Evolutionary conservation across 1,139 yeast species (phyloP).

Genomic region (Yamadazyma taylorii): DNA sequence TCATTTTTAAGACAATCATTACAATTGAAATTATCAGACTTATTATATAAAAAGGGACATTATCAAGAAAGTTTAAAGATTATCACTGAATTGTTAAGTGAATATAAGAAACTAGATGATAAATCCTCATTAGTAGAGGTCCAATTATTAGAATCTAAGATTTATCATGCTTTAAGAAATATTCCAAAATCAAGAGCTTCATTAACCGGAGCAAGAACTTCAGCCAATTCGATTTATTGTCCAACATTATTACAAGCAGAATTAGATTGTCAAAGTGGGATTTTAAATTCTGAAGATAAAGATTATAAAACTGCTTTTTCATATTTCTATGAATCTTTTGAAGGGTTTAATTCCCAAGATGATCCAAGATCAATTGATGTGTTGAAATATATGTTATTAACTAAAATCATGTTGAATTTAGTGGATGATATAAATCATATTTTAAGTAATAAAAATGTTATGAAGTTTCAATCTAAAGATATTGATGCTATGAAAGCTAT

Average conservation of each 20-base stretch:
- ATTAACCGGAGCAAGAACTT: slow-evolving; percentile 91
- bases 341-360: slow-evolving; percentile 68
- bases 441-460: slow-evolving; percentile 74
- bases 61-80: slow-evolving; percentile 73
- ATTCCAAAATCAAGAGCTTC: slow-evolving; percentile 93
- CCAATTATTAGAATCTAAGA: slow-evolving; percentile 86
- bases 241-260: slow-evolving; percentile 96
- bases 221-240: slow-evolving; percentile 93
- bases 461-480: slow-evolving; percentile 70
- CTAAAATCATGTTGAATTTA: slow-evolving; percentile 89
- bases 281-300: slow-evolving; percentile 93
- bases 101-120: slow-evolving; percentile 92
- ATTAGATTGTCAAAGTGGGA: slow-evolving; percentile 92
- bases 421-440: slow-evolving; percentile 83
- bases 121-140: slow-evolving; percentile 94
- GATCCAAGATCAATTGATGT: slow-evolving; percentile 73
- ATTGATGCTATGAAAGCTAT: slow-evolving; percentile 94
- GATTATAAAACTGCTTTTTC: slow-evolving; percentile 96
- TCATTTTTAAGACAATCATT: slow-evolving; percentile 86
- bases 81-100: slow-evolving; percentile 70
- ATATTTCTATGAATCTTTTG: slow-evolving; percentile 92
- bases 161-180: slow-evolving; percentile 88
- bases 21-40: slow-evolving; percentile 77
- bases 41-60: slow-evolving; percentile 64
- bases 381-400: slow-evolving; percentile 86